These are phyloP conservation scores for Danielozyma ontarioensis DNA, from an alignment of 805 yeast species.

Conservation along the genomic window DNA sequence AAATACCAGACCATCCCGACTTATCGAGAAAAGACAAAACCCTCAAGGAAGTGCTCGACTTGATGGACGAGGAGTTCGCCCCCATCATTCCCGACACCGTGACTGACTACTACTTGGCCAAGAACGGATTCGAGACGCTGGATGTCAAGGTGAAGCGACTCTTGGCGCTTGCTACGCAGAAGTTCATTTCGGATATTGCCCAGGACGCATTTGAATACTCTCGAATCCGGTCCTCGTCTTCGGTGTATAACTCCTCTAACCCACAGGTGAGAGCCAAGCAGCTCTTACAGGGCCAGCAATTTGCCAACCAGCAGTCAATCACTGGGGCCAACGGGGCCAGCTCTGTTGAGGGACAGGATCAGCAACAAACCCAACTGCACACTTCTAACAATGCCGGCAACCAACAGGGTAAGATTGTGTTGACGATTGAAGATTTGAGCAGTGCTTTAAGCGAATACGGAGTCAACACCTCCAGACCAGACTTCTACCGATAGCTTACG, in stretches of 20 bases:
- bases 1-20: constrained; percentile 54
- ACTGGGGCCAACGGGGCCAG: constrained; percentile 15
- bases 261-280: constrained; percentile 85
- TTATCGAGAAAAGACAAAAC: constrained; percentile 76
- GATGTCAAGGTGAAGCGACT: constrained; percentile 73
- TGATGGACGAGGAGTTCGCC: constrained; percentile 86
- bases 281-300: constrained; percentile 60
- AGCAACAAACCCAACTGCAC: constrained; percentile 29
- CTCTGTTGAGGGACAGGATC: constrained; percentile 26
- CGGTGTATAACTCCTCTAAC: constrained; percentile 80
- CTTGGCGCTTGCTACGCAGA: constrained; percentile 92
- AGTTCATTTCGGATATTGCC: constrained; percentile 89
- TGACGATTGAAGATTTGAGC: constrained; percentile 90
- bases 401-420: constrained; percentile 71
- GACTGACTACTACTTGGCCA: constrained; percentile 82
- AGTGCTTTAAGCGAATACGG: constrained; percentile 93
- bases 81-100: constrained; percentile 97
- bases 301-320: constrained; percentile 34
- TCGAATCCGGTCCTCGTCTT: constrained; percentile 80
- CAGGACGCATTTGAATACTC: constrained; percentile 96
- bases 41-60: constrained; percentile 72
- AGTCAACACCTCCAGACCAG: constrained; percentile 84
- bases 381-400: constrained; percentile 40
- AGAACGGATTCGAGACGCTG: constrained; percentile 77
- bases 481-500: constrained; percentile 67